phyloP scores from a whole-genome alignment of 345 rosid genomes.

The Kernera saxatilis region DNA sequence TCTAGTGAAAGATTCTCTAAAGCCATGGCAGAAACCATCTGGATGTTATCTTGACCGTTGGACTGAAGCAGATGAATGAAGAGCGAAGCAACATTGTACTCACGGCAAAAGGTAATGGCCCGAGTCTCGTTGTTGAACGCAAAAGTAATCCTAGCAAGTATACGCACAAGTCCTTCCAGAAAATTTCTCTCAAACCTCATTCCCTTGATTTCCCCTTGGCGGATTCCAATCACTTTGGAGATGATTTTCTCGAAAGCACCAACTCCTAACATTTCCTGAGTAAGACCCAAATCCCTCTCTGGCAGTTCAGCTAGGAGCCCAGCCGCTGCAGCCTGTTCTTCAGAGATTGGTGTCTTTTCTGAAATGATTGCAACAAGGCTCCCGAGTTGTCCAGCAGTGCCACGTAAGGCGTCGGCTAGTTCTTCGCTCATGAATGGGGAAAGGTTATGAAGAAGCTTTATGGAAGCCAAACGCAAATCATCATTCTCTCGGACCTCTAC shows the following conservation, averaged over 20 bases:
- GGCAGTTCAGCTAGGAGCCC: slow-evolving; percentile 92
- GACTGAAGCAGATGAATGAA: slow-evolving; percentile 73
- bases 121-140: slow-evolving; percentile 55
- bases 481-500: slow-evolving; percentile 58
- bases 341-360: slow-evolving; percentile 56
- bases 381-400: slow-evolving; percentile 78
- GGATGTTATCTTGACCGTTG: slow-evolving; percentile 74
- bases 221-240: slow-evolving; percentile 51
- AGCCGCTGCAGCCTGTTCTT: slow-evolving; percentile 90
- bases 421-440: slow-evolving; percentile 84
- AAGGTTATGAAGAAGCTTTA: slow-evolving; percentile 83
- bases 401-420: slow-evolving; percentile 71
- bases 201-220: slow-evolving; percentile 72
- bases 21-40: slow-evolving; percentile 82
- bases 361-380: slow-evolving; percentile 63
- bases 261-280: slow-evolving; percentile 74
- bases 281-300: slow-evolving; percentile 79
- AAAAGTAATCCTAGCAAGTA: slow-evolving; percentile 81
- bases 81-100: slow-evolving; percentile 52
- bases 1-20: slow-evolving; percentile 82
- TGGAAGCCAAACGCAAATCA: slow-evolving; percentile 65
- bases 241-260: slow-evolving; percentile 58
- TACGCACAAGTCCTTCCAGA: slow-evolving; percentile 77
- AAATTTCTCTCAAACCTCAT: slow-evolving; percentile 68
- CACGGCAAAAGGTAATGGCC: slow-evolving; percentile 62